Evolutionary conservation across 2,329 filamentous ascomycete genomes (phyloP).

Genomic region (Ascochyta rabiei): DNA sequence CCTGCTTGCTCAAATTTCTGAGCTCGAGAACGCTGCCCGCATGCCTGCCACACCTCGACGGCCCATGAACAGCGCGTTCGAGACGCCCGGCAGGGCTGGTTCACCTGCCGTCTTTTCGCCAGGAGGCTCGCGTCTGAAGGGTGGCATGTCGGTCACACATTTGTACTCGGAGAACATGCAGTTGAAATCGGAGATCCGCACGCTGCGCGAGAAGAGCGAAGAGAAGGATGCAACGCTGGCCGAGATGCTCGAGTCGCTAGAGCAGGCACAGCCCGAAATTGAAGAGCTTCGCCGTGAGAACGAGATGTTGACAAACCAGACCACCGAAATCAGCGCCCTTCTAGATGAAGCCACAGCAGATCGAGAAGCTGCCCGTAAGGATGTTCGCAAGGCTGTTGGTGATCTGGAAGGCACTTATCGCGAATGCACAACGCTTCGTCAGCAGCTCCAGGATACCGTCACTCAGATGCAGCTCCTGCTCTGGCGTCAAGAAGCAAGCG

Average conservation of each 20-base stretch:
- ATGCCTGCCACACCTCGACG: constrained; percentile 61
- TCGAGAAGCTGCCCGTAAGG: constrained; percentile 78
- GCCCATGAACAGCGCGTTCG: constrained; percentile 57
- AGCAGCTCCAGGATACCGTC: constrained; percentile 87
- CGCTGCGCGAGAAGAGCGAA: constrained; percentile 74
- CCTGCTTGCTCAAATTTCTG: constrained; percentile 61
- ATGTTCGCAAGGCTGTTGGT: constrained; percentile 78
- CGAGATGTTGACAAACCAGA: constrained; percentile 77
- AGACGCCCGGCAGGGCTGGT: constrained; percentile 57
- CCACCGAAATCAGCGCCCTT: constrained; percentile 77
- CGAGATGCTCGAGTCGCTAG: constrained; percentile 82
- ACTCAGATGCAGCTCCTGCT: constrained; percentile 89
- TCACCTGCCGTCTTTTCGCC: constrained; percentile 62
- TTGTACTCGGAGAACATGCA: constrained; percentile 67
- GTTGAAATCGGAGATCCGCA: constrained; percentile 73
- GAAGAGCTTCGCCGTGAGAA: constrained; percentile 84
- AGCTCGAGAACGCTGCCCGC: constrained; percentile 43
- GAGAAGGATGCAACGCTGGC: constrained; percentile 79
- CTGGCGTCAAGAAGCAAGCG: constrained; percentile 81
- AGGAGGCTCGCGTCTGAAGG: constrained; percentile 59
- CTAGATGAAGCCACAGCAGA: constrained; percentile 83
- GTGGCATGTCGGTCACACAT: constrained; percentile 65
- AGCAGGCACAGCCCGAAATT: constrained; percentile 85
- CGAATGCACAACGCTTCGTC: constrained; percentile 79
- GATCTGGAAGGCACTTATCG: constrained; percentile 65